Conservation (phyloP, 805 yeast species). For the Candida namnaoensis region DNA sequence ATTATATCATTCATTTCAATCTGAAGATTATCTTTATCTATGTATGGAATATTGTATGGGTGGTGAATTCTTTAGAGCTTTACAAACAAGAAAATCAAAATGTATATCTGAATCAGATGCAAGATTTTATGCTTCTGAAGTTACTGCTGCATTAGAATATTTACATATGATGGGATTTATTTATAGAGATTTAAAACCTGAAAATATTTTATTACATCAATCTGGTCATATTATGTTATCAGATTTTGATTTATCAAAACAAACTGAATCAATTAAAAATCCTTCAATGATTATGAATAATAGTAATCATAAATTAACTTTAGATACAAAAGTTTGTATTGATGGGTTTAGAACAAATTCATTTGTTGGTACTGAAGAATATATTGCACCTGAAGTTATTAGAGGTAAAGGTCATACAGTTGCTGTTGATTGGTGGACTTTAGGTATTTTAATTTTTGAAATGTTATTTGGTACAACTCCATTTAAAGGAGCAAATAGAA, state of each 20-base stretch:
- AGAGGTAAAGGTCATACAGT: conserved; percentile 96
- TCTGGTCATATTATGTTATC: conserved; percentile 98
- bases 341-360: conserved; percentile 96
- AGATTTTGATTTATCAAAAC: conserved; percentile 93
- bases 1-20: conserved; percentile 91
- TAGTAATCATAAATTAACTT: conserved; percentile 35
- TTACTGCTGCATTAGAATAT: conserved; percentile 93
- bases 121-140: conserved; percentile 91
- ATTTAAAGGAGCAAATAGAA: conserved; percentile 84
- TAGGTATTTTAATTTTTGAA: conserved; percentile 87
- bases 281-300: conserved; percentile 52
- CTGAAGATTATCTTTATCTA: conserved; percentile 80
- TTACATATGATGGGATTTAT: conserved; percentile 95
- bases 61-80: conserved; percentile 94
- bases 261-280: conserved; percentile 64
- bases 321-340: conserved; percentile 91
- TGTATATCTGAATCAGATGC: conserved; percentile 87
- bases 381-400: conserved; percentile 97
- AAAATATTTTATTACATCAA: conserved; percentile 87
- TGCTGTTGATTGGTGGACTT: conserved; percentile 99
- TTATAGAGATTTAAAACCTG: conserved; percentile 94
- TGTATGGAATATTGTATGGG: conserved; percentile 99
- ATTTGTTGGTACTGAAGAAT: conserved; percentile 98
- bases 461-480: conserved; percentile 97
- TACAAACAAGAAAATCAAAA: conserved; percentile 83